Evolutionary conservation across 768 basidiomycete species (phyloP), one percentile per base, ranked within the genome.

Genomic region (Collybia nuda): DNA sequence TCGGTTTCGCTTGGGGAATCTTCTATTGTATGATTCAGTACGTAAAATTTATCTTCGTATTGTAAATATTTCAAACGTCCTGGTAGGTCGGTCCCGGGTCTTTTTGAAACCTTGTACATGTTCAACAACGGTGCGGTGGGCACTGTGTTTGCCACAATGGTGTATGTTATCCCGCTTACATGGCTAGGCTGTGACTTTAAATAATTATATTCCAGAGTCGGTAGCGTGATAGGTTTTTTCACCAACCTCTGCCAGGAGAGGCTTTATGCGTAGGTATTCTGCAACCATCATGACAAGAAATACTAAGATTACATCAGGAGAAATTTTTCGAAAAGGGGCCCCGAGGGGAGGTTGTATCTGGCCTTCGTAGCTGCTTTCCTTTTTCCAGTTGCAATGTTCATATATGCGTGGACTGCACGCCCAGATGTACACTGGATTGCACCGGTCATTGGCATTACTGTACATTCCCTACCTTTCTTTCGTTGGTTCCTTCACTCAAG

Each of bases 1-100:
- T 84, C 23, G 82, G 84, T 45, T 82, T 92, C 51, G 77, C 79
- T 0, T 93, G 90, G 89, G 90, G 90, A 0, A 78, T 90, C 5
- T 63, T 85, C 17, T 93, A 80, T 58, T 83, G 81, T 47, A 68
- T 90, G 61, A 73, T 88, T 23, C 80, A 81, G 82, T 85, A 57
- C 26, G 70, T 29, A 11, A 11, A 32, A 11, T 14, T 11, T 11
- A 5, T 32, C 9, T 11, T 14, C 3, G 14, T 11, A 11, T 11
- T 32, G 32, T 12, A 44, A 37, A 9, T 36, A n/a, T 8, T 24
- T 18, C 11, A n/a, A 32, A 22, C n/a, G 49, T n/a, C 21, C 26
- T 39, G 35, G 6, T 56, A 83, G 84, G 47, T 84, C 84, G 0
- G 73, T 86, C 41, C 67, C 76, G 6, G 78, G 73, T 8, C 77